A percentile compares a stretch with the other conserved stretches of the same genome.
Conservation (phyloP, 108 stramenopile genomes). For the Skeletonema grethae region DNA sequence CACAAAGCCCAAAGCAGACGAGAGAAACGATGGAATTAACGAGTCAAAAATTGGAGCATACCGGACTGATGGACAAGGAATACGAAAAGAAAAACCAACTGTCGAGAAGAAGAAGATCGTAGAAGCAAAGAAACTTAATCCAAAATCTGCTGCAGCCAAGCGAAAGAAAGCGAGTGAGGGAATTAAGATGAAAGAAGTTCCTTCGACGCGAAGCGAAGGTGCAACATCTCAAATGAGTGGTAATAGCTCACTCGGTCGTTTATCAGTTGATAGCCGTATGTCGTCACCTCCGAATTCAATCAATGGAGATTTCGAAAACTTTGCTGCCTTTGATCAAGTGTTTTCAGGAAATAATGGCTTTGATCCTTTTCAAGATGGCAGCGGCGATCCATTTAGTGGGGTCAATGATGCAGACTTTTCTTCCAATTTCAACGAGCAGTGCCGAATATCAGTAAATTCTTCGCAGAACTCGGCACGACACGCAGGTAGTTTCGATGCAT, state of each 20-base stretch:
- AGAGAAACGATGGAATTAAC: constrained; percentile 28
- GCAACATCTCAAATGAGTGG: constrained; percentile 3
- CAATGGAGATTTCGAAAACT: constrained; percentile 11
- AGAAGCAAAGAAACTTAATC: constrained; percentile 78
- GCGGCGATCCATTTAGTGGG: neutral
- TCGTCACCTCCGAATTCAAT: neutral
- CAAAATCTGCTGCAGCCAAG: constrained; percentile 81
- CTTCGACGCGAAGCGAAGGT: constrained; percentile 26
- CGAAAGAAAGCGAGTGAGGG: constrained; percentile 54
- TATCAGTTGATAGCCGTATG: constrained; percentile 12
- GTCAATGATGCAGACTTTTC: constrained; percentile 1
- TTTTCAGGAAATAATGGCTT: constrained; percentile 31
- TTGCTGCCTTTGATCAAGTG: constrained; percentile 39
- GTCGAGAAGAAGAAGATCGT: constrained; percentile 32
- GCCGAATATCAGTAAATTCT: constrained; percentile 17
- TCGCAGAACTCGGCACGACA: neutral
- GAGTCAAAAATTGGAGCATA: constrained; percentile 60
- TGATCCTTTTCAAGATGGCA: constrained; percentile 20
- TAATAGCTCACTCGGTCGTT: neutral
- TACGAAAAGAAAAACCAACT: constrained; percentile 11
- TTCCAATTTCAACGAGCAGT: constrained; percentile 17
- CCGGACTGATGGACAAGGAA: constrained; percentile 82
- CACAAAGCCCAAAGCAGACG: constrained; percentile 33
- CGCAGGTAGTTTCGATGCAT: neutral
- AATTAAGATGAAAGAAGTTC: constrained; percentile 16